phyloP scores from a whole-genome alignment of 2,329 filamentous ascomycete genomes.

The Fusarium annulatum region DNA sequence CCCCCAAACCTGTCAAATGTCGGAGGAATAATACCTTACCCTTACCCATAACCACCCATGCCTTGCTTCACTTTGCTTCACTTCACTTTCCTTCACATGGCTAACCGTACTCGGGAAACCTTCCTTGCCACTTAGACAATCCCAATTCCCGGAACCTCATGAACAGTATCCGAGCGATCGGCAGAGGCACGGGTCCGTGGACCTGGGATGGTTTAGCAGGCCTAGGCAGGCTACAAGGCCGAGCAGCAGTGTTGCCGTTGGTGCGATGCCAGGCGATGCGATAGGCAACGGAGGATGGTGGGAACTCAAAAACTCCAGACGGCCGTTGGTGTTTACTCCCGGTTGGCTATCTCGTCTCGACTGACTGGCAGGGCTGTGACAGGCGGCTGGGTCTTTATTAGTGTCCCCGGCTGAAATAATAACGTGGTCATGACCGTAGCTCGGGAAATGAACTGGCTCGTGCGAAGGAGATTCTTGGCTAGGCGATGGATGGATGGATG shows the following conservation, averaged over 20 bases:
- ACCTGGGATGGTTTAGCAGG: slow-evolving; percentile 16
- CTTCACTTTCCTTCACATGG: background rate
- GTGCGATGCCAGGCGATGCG: background rate
- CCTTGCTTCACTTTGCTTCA: background rate
- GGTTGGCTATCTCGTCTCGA: slow-evolving; percentile 28
- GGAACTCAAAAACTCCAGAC: slow-evolving; percentile 25
- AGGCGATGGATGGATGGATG: slow-evolving; percentile 12
- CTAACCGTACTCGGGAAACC: slow-evolving; percentile 27
- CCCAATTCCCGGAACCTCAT: slow-evolving; percentile 34
- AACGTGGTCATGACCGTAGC: slow-evolving; percentile 26
- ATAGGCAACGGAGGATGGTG: slow-evolving; percentile 19
- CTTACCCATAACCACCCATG: background rate
- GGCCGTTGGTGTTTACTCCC: slow-evolving; percentile 19
- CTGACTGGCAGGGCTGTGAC: slow-evolving; percentile 37
- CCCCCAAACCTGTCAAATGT: slow-evolving; percentile 35
- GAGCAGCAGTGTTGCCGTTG: slow-evolving; percentile 9
- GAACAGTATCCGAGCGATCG: slow-evolving; percentile 43
- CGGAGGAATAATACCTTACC: slow-evolving; percentile 21
- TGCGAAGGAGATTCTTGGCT: slow-evolving; percentile 36
- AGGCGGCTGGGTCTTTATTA: slow-evolving; percentile 22
- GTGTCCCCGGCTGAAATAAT: slow-evolving; percentile 22
- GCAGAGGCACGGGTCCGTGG: slow-evolving; percentile 41
- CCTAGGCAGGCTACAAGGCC: background rate
- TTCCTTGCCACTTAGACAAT: slow-evolving; percentile 29
- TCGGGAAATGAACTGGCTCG: slow-evolving; percentile 36